phyloP scores from a whole-genome alignment of 768 basidiomycete species.

The Amylocystis lapponica region DNA sequence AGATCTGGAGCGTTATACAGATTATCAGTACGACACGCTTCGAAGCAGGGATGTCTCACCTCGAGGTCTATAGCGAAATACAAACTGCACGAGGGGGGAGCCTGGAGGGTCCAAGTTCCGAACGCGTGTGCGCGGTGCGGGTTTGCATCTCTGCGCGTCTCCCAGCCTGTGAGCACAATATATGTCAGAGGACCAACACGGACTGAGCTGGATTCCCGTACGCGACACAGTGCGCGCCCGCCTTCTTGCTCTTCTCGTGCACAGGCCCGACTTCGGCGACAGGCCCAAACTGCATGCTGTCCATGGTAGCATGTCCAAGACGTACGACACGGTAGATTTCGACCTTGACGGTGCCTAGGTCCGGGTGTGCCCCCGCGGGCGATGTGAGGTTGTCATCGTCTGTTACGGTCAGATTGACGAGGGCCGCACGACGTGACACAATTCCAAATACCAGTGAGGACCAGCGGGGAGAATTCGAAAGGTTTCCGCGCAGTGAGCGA shows the following conservation, averaged over 20 bases:
- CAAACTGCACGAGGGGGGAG: conserved; percentile 1
- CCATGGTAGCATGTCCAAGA: not conserved
- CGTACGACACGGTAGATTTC: conserved; percentile 5
- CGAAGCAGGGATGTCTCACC: not conserved
- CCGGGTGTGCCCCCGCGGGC: not conserved
- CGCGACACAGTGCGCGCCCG: conserved; percentile 10
- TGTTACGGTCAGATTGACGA: not conserved
- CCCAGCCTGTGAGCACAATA: conserved; percentile 4
- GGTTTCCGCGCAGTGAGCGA: conserved; percentile 1
- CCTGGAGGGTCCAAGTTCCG: conserved; percentile 1
- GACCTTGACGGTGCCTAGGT: conserved; percentile 8
- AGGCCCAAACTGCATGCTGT: not conserved
- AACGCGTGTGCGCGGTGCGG: not conserved
- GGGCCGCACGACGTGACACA: not conserved
- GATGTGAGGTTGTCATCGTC: conserved; percentile 2
- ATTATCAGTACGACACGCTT: not conserved
- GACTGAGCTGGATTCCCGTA: not conserved
- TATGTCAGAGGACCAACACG: not conserved
- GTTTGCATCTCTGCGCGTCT: not conserved
- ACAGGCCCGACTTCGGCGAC: conserved; percentile 5
- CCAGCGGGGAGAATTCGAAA: conserved; percentile 8
- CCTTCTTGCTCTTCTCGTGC: conserved; percentile 12
- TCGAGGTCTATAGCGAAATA: conserved; percentile 8
- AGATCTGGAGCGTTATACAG: not conserved
- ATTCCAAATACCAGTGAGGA: conserved; percentile 4